These are phyloP conservation scores for Diaporthe longicolla DNA, from an alignment of 2,329 filamentous ascomycete species.

Conservation along the genomic window DNA sequence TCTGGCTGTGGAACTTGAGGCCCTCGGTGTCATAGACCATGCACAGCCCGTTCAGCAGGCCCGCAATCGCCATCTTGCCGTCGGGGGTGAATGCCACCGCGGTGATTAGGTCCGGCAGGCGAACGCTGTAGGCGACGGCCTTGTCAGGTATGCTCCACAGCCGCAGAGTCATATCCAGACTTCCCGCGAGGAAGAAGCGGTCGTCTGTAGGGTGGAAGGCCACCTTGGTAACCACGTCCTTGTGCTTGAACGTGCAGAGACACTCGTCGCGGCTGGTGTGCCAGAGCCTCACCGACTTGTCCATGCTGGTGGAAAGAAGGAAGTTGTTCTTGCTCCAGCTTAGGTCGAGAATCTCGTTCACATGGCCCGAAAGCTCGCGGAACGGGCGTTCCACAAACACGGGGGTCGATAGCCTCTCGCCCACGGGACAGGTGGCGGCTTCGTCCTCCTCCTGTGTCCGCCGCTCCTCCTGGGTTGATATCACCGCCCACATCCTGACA, in stretches of 20 bases:
- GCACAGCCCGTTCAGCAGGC: constrained; percentile 86
- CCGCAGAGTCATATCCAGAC: constrained; percentile 87
- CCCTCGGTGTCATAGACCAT: constrained; percentile 95
- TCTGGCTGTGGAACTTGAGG: constrained; percentile 84
- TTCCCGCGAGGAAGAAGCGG: constrained; percentile 95
- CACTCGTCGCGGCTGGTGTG: constrained; percentile 89
- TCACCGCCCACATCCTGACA: constrained; percentile 89
- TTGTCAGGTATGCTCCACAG: constrained; percentile 99
- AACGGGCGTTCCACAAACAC: constrained; percentile 87
- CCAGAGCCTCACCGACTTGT: constrained; percentile 96
- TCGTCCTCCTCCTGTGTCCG: constrained; percentile 80
- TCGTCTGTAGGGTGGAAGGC: constrained; percentile 96
- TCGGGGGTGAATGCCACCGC: constrained; percentile 95
- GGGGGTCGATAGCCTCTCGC: constrained; percentile 83
- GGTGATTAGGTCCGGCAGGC: constrained; percentile 89
- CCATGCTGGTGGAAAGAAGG: constrained; percentile 94
- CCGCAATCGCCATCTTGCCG: constrained; percentile 90
- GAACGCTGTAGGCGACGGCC: constrained; percentile 84
- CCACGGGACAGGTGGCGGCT: constrained; percentile 56
- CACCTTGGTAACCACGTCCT: constrained; percentile 94
- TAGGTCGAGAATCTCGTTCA: constrained; percentile 87
- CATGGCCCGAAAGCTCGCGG: constrained; percentile 86
- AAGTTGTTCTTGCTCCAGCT: constrained; percentile 99
- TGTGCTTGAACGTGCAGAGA: constrained; percentile 93
- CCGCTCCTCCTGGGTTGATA: constrained; percentile 86